Conservation (phyloP, 148 eudicot genomes). For the Vaccinium vitisidaea region DNA sequence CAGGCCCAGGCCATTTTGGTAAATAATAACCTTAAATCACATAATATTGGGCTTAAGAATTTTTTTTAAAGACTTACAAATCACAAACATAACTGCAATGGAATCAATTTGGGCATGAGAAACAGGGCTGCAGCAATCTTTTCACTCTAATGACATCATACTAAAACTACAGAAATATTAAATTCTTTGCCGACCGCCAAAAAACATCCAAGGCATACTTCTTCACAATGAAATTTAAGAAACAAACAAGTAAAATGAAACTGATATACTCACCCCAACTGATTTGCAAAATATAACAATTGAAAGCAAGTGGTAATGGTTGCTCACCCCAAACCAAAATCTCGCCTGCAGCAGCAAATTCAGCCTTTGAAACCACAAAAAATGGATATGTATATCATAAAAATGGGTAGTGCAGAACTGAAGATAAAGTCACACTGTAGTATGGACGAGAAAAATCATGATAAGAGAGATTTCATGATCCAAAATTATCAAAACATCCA, state of each 20-base stretch:
- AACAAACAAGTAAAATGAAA: background rate
- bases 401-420: background rate
- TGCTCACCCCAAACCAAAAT: background rate
- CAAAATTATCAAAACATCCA: background rate
- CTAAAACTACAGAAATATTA: background rate
- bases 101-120: background rate
- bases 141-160: background rate
- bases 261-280: background rate
- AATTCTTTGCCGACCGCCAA: background rate
- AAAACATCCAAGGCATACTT: background rate
- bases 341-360: background rate
- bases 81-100: background rate
- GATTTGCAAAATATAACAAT: background rate
- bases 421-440: background rate
- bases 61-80: background rate
- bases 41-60: background rate
- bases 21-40: background rate
- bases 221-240: background rate
- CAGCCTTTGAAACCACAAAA: background rate
- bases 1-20: background rate
- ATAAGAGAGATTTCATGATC: background rate
- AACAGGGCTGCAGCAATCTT: background rate
- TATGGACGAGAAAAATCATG: background rate
- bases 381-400: background rate
- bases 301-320: background rate